These are phyloP conservation scores for Aspergillus sp. DNA, from an alignment of 2,329 filamentous ascomycete genomes.

Conservation along the genomic window DNA sequence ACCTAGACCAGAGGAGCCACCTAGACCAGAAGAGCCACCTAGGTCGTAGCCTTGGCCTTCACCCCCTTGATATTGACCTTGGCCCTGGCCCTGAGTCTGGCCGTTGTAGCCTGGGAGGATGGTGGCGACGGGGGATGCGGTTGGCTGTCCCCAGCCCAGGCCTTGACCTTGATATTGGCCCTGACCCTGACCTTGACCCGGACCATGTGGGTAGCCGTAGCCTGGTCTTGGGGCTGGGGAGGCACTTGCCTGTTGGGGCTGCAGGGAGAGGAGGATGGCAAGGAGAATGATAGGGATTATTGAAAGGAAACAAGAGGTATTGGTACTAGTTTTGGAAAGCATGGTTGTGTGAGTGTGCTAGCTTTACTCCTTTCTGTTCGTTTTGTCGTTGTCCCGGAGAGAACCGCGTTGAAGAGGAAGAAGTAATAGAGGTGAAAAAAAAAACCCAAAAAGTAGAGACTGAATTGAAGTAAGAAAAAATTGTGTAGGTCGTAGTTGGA, in stretches of 20 bases:
- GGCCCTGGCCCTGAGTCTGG: neutral
- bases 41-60: neutral
- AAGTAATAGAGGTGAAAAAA: too few species aligned
- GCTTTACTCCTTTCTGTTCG: neutral
- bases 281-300: neutral
- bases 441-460: too few species aligned
- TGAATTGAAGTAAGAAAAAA: neutral
- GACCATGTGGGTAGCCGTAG: neutral
- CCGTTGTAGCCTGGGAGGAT: neutral
- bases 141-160: neutral
- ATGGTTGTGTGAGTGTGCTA: neutral
- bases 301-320: neutral
- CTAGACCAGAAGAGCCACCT: neutral
- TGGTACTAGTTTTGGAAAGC: neutral
- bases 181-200: neutral
- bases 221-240: neutral
- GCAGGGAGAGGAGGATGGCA: neutral
- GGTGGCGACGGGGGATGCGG: neutral
- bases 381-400: neutral
- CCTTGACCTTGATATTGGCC: too few species aligned
- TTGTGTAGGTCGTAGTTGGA: neutral
- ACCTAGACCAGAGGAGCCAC: too few species aligned
- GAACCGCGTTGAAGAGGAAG: neutral
- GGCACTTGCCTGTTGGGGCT: neutral
- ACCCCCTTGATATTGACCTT: neutral